These are phyloP conservation scores for Chlorociboria aeruginascens DNA, from an alignment of 495 filamentous ascomycete genomes.

Conservation along the genomic window DNA sequence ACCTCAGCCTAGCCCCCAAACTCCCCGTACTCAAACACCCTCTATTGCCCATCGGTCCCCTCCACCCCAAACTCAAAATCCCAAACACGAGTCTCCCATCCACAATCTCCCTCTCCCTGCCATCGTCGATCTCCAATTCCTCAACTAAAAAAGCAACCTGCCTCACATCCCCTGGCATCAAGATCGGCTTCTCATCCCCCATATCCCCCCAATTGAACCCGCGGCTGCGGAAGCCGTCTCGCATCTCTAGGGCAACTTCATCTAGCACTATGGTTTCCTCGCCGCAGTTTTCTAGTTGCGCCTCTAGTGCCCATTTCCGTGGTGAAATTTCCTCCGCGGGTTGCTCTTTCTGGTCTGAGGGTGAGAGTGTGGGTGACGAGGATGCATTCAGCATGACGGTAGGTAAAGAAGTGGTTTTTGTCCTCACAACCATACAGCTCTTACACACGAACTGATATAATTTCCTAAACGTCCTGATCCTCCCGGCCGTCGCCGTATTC, in stretches of 20 bases:
- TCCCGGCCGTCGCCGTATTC: conserved; percentile 49
- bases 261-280: conserved; percentile 53
- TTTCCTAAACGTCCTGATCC: conserved; percentile 82
- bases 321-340: neutral
- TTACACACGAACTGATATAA: conserved; percentile 94
- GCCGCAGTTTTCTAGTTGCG: conserved; percentile 87
- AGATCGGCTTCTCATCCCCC: conserved; percentile 39
- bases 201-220: conserved; percentile 42
- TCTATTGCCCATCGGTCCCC: conserved; percentile 78
- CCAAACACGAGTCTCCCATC: conserved; percentile 61
- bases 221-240: conserved; percentile 30
- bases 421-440: conserved; percentile 76
- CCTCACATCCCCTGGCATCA: conserved; percentile 77
- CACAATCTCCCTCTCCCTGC: conserved; percentile 34
- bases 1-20: conserved; percentile 41
- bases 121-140: conserved; percentile 42
- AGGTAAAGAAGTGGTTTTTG: conserved; percentile 60
- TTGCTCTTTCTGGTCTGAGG: neutral
- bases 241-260: conserved; percentile 37
- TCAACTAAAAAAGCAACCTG: conserved; percentile 86
- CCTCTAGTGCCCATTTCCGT: conserved; percentile 59
- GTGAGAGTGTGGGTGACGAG: conserved; percentile 1
- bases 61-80: conserved; percentile 77
- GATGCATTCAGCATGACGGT: too few species aligned
- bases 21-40: conserved; percentile 81